Percentiles rank a stretch among this genome's conserved stretches.
These are phyloP conservation scores for Harringtonia lauricola DNA, from an alignment of 2,329 filamentous ascomycete genomes.

Conservation along the genomic window DNA sequence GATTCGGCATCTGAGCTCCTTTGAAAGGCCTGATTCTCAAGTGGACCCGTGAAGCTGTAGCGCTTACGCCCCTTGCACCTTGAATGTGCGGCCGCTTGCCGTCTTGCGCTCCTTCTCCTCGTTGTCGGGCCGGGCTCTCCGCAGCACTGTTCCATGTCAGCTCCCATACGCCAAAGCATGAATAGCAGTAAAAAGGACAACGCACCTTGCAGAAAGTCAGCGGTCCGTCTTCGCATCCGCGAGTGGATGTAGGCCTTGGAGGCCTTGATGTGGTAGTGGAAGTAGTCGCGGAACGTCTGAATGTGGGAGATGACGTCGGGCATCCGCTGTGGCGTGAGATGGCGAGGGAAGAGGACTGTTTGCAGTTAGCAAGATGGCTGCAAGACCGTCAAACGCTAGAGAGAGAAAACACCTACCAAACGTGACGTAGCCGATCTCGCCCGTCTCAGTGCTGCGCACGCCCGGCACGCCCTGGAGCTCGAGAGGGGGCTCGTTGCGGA, in stretches of 20 bases:
- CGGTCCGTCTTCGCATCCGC: conserved; percentile 92
- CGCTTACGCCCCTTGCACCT: conserved; percentile 26
- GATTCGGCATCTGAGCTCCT: no score
- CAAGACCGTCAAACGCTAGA: conserved; percentile 71
- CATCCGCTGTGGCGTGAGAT: conserved; percentile 81
- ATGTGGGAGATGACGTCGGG: conserved; percentile 97
- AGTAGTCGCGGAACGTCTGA: conserved; percentile 99
- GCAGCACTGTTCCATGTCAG: conserved; percentile 68
- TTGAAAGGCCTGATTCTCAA: no score
- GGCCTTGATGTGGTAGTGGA: conserved; percentile 99
- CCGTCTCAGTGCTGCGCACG: conserved; percentile 62
- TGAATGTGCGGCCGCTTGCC: conserved; percentile 90
- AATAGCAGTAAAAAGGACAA: no score
- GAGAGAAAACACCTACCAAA: conserved; percentile 79
- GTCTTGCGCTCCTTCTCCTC: conserved; percentile 98
- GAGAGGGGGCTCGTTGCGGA: conserved; percentile 86
- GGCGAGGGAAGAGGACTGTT: conserved; percentile 85
- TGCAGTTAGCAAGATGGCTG: conserved; percentile 9
- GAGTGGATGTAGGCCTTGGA: conserved; percentile 99
- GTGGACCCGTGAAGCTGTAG: no score
- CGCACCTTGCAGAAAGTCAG: conserved; percentile 91
- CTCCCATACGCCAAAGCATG: no score
- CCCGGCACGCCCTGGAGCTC: conserved; percentile 82
- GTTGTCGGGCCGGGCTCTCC: conserved; percentile 85
- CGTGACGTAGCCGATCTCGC: conserved; percentile 93